Base-by-base conservation (phyloP, 495 filamentous ascomycete species). In the Trichoderma virens region DNA sequence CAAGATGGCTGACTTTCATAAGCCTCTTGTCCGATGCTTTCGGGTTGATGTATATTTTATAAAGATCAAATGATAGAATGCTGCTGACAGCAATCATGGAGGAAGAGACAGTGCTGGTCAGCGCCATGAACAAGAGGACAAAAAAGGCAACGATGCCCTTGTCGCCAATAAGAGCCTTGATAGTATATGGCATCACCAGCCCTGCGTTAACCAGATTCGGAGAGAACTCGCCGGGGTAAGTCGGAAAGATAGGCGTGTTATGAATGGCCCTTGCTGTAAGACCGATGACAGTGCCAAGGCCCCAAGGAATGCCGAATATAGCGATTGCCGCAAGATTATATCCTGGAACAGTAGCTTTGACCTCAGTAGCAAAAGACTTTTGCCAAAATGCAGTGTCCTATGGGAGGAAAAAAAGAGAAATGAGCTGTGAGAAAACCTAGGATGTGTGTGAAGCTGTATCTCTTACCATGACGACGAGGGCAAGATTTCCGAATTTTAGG, bases 51-150 rank as follows among this genome's bases (percentile, higher is more conserved):
- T 82, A 81, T 32, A 74, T 80, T 67, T 89, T 85, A 71, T 89
- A 91, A 65, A 93, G 84, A 70, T 95, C 91, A 70, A 93, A 95
- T 41, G 91, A 93, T 72, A 86, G 85, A 74, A 95, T 92, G 16
- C 84, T 88, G 25, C 86, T 90, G 30, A 95, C 91, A 34, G 91
- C 90, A 64, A 95, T 93, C 64, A 93, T 76, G 71, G 91, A 88
- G 0, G 90, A 88, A 20, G 89, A 92, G 65, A 85, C 85, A 25
- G 91, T 91, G 18, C 85, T 89, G 1, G 90, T 95, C 31, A 94
- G 88, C 16, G 91, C 91, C 90, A 94, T 93, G 78, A 95, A 93
- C 59, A 93, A 84, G 65, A 95, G 82, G 23, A 95, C 76, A 8
- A 91, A 83, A 3, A 88, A 88, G 39, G 86, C 88, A 35, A 85